A percentile compares a stretch with the other conserved stretches of the same genome.
phyloP scores from a whole-genome alignment of 768 basidiomycete species.

The Termitomyces sp. region DNA sequence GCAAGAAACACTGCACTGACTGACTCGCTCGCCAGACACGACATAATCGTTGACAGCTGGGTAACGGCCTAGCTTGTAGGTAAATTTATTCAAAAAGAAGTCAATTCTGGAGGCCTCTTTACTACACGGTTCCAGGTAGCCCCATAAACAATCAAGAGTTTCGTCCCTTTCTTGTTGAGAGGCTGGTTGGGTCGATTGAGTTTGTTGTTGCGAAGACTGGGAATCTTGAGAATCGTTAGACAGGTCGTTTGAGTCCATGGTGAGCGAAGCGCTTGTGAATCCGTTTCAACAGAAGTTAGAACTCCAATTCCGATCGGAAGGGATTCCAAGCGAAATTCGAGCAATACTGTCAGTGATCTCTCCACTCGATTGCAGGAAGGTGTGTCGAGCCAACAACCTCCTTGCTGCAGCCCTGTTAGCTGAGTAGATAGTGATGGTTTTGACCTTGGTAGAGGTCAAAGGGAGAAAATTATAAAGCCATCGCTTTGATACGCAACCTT shows the following conservation, averaged over 20 bases:
- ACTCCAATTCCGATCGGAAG: neutral
- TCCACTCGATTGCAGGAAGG: neutral
- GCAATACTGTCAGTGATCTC: neutral
- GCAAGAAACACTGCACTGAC: slow-evolving; percentile 34
- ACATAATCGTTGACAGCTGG: slow-evolving; percentile 41
- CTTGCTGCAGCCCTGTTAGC: no score
- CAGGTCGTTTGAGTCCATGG: slow-evolving; percentile 3
- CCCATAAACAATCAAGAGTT: slow-evolving; percentile 51
- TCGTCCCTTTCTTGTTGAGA: slow-evolving; percentile 24
- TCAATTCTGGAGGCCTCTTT: slow-evolving; percentile 49
- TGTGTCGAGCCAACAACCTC: neutral
- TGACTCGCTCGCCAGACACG: slow-evolving; percentile 63
- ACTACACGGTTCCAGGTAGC: slow-evolving; percentile 62
- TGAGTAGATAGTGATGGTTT: neutral
- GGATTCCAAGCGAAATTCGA: neutral
- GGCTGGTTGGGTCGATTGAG: slow-evolving; percentile 39
- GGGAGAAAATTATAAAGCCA: neutral
- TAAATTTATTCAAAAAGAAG: slow-evolving; percentile 45
- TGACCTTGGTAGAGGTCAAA: neutral
- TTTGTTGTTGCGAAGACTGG: slow-evolving; percentile 9
- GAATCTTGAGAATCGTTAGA: slow-evolving; percentile 18
- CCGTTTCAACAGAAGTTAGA: neutral
- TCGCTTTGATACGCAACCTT: neutral
- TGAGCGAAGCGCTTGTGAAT: neutral
- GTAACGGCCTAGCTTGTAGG: slow-evolving; percentile 48